Evolutionary conservation across 192 early-diverging fungal species (phyloP).

Genomic region (Coemansia sp.): DNA sequence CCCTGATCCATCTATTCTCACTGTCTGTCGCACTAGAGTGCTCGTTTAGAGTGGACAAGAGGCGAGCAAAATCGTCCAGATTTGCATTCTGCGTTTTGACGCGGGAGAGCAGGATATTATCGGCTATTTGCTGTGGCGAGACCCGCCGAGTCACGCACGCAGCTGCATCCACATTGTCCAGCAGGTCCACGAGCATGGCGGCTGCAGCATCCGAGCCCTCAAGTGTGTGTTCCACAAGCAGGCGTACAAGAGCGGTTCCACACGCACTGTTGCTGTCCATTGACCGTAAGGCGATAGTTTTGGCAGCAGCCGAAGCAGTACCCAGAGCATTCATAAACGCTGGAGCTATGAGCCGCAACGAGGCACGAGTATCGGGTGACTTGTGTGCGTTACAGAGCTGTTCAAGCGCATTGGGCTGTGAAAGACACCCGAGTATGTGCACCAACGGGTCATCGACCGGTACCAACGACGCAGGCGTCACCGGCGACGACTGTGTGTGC

Average conservation of each 20-base stretch:
- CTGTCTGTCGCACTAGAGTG: not conserved
- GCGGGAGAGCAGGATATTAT: not conserved
- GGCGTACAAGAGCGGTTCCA: constrained; percentile 14
- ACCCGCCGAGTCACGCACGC: not conserved
- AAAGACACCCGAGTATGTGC: constrained; percentile 2
- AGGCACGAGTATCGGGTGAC: constrained; percentile 29
- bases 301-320: not conserved
- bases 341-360: constrained; percentile 32
- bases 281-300: not conserved
- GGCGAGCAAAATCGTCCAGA: constrained; percentile 3
- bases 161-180: constrained; percentile 13
- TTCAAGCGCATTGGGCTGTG: not conserved
- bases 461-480: constrained; percentile 5
- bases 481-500: not conserved
- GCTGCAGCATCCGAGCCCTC: constrained; percentile 9
- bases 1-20: not conserved
- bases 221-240: constrained; percentile 5
- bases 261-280: not conserved
- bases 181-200: constrained; percentile 19
- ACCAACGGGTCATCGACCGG: constrained; percentile 16
- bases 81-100: not conserved
- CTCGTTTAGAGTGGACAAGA: not conserved
- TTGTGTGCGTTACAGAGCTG: constrained; percentile 3
- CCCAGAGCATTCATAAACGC: constrained; percentile 26
- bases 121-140: not conserved